Percentiles rank a stretch among this genome's conserved stretches.
Conservation (phyloP, 2,329 filamentous ascomycete species). For the Cercospora berteroae region DNA sequence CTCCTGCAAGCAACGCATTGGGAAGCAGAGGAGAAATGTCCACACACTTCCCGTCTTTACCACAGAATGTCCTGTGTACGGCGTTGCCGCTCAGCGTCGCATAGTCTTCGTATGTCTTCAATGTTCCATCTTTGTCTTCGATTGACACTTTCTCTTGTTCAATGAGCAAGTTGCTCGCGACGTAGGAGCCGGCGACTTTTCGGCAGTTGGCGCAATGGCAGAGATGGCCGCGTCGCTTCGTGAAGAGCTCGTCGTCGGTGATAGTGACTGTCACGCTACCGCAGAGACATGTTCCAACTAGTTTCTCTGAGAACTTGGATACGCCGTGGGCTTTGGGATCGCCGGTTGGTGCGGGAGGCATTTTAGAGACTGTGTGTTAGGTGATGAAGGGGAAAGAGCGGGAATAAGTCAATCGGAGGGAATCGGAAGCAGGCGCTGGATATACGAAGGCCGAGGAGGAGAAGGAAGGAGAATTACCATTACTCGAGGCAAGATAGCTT, state of each 20-base stretch:
- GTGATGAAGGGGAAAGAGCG: background rate
- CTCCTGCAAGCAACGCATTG: background rate
- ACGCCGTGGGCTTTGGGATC: constrained; percentile 42
- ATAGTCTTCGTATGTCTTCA: constrained; percentile 48
- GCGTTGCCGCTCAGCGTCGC: constrained; percentile 49
- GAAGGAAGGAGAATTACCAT: constrained; percentile 8
- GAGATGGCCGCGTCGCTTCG: constrained; percentile 46
- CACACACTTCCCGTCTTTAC: constrained; percentile 47
- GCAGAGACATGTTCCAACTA: constrained; percentile 48
- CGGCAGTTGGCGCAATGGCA: constrained; percentile 55
- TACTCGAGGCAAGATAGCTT: constrained; percentile 10
- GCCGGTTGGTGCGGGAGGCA: constrained; percentile 39
- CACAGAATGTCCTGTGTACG: constrained; percentile 48
- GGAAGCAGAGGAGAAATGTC: background rate
- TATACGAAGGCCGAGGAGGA: background rate
- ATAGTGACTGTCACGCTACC: constrained; percentile 51
- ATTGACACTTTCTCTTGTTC: constrained; percentile 48
- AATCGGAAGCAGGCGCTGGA: background rate
- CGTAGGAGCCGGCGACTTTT: constrained; percentile 49
- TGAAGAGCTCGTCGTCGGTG: constrained; percentile 49
- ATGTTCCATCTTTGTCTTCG: constrained; percentile 45
- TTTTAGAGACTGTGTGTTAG: constrained; percentile 18
- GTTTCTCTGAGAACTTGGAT: constrained; percentile 36
- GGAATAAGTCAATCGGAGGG: background rate
- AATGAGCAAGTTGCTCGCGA: constrained; percentile 43